Base-by-base conservation (phyloP, 1,139 yeast species). In the Taiozyma onychis region DNA sequence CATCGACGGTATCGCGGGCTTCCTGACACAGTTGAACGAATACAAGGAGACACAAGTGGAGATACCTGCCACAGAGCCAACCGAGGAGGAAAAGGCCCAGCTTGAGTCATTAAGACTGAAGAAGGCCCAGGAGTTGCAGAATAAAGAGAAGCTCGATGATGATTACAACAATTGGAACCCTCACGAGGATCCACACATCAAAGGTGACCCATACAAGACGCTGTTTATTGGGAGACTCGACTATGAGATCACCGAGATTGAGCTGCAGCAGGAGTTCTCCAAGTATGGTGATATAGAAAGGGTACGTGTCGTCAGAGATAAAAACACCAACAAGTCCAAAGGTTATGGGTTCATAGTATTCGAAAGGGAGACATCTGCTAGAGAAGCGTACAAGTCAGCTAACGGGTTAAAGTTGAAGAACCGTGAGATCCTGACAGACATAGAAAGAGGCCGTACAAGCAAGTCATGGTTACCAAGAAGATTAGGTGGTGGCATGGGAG, bases 331-430 rank as follows among this genome's bases (percentile, higher is more conserved):
- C 32, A 77, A 78, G 55, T 79, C 95, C 1, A 72, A 81, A 52
- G 98, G 98, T 0, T 93, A 93, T 64, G 98, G 88, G 1, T 93
- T 93, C 65, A 72, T 91, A 2, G 85, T 85, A 5, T 91, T 80
- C 66, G 84, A 79, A 59, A 72, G 75, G 45, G 85, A 78, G 49
- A 61, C 66, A 18, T 87, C 79, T 59, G 85, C 86, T 54, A 75
- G 73, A 46, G 61, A 66, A 1, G 90, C 95, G 14, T 74, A 77
- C n/a, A 71, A 75, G 35, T 82, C 76, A 41, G 76, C 80, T 37
- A 79, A 84, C 32, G 81, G 88, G 1, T 65, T 80, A 27, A 78
- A 65, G 14, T 65, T 83, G 21, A 72, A 74, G 35, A 79, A 75
- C 8, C 70, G 90, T 44, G 71, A 76, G 6, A 74, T 86, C 4